Evolutionary conservation across 495 filamentous ascomycete species (phyloP), one percentile per base, ranked within the genome.

Genomic region (Penicillium bovifimosum): DNA sequence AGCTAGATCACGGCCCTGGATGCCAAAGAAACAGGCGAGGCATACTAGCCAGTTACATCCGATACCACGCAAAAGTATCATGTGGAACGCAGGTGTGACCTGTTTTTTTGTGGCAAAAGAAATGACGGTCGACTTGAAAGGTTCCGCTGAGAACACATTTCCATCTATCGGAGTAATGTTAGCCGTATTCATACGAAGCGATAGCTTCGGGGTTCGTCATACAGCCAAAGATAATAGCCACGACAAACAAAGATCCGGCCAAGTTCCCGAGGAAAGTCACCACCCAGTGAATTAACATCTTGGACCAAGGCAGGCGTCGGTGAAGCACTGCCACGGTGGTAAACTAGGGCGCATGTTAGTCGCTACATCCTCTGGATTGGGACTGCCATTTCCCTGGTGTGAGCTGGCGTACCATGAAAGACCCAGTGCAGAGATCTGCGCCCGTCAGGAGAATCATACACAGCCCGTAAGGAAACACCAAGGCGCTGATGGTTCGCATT

Each of bases 31-130:
- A 54, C 76, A 78, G 5, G 76, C 78, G 27, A 85, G 66, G 65
- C 80, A 82, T 14, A 85, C 80, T 0, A 85, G 77, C 80, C 82
- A 85, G 62, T 85, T 85, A 40, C 80, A 80, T 16, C 79, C 80
- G 48, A 85, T 83, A 14, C 68, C 82, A 44, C 79, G 75, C 5
- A 85, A 66, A 56, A 85, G 82, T 40, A 86, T 78, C 52, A 76
- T 74, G 58, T 81, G 79, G 66, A 78, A 86, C 9, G 71, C 58
- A 0, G 81, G 79, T 0, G 63, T 74, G n/a, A 83, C 66, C 59
- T 75, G 77, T 60, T 85, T 84, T 20, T 70, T 65, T 5, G 72
- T 77, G 0, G 80, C 80, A 52, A 77, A 78, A 27, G 66, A 61
- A 48, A 80, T 75, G 4, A 75, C 75, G 53, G 76, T 65, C 6